Base-by-base conservation (phyloP, 1,284 basidiomycete species). In the Mycosarcoma maydis region DNA sequence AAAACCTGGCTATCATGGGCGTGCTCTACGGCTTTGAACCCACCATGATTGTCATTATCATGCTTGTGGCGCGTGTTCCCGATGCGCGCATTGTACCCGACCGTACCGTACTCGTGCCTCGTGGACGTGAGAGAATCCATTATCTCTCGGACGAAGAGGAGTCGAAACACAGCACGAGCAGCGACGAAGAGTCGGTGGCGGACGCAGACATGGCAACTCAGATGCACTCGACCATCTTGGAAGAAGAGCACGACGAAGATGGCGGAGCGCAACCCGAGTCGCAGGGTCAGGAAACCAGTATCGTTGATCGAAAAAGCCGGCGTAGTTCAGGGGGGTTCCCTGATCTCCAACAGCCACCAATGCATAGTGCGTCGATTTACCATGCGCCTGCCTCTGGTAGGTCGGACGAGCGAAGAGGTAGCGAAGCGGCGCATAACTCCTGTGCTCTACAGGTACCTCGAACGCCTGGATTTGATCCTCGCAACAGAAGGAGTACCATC, bases 1-100 rank as follows among this genome's bases (percentile, higher is more conserved):
- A 55, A 46, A 66, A 59, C 6, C 19, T 66, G 20, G 41, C 37
- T 11, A 59, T 66, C 39, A 66, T 66, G 56, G 56, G 62, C 6
- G 40, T 66, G 14, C 29, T 66, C 38, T 66, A 66, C 43, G 55
- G 62, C 13, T 66, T 66, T 23, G 62, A 66, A 36, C 62, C 62
- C 5, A 11, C 26, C 20, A 66, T 66, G 62, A 51, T 66, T 24
- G 1, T 55, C 16, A 50, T 66, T 42, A 66, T 66, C 23, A 66
- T 66, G 62, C 20, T 55, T 1, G 62, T 59, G 1, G 62, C 62
- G 11, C 19, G 39, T 3, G 56, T 66, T 13, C 62, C 51, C 3
- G 55, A 54, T 36, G 51, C 55, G 4, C 24, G 62, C 1, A 41
- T 53, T 10, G 62, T 55, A 24, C 55, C 62, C 8, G 62, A 66